Base-by-base conservation (phyloP, 805 yeast genomes). In the Schizosaccharomyces osmophilus region DNA sequence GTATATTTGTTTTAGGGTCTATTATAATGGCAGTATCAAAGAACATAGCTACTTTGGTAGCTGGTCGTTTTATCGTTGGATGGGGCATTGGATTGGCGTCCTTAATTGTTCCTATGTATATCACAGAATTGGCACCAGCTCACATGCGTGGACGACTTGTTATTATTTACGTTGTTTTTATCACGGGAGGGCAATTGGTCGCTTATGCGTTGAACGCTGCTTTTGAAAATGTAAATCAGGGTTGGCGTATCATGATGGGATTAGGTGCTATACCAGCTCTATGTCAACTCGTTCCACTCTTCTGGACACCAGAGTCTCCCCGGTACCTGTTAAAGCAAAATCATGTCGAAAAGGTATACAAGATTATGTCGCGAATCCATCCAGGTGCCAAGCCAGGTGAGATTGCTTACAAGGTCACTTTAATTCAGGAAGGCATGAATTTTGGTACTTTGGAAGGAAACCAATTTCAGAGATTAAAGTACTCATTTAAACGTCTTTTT, bases 191-290 rank as follows among this genome's bases (percentile, higher is more conserved):
- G 67, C 97, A 90, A 73, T 77, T 89, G 64, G 77, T 89, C 48
- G 97, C 97, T 9, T 89, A 89, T 69, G 94, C 85, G 61, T 82
- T 85, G 68, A 95, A 94, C 73, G 90, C 93, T 67, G 96, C 94
- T 36, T 76, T 89, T 57, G 78, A 79, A 41, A 74, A 77, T 54
- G 84, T 87, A 31, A 66, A 78, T 63, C 83, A 87, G 67, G 97
- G 97, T 61, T 89, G 97, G 97, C 80, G 96, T 72, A 80, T 87
- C 58, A 76, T 87, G 41, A 95, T 89, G 48, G 97, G 96, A 5
- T 73, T 89, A 48, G 84, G 95, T 59, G 78, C 89, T 75, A 79
- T 89, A 39, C 97, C 97, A n/a, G 85, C 95, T 6, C 82, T 78
- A n/a, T 64, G 82, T 41, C 97, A 89, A 73, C 78, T 85, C 69